These are phyloP conservation scores for Penicillium pancosmium DNA, from an alignment of 495 filamentous ascomycete species.

Conservation along the genomic window DNA sequence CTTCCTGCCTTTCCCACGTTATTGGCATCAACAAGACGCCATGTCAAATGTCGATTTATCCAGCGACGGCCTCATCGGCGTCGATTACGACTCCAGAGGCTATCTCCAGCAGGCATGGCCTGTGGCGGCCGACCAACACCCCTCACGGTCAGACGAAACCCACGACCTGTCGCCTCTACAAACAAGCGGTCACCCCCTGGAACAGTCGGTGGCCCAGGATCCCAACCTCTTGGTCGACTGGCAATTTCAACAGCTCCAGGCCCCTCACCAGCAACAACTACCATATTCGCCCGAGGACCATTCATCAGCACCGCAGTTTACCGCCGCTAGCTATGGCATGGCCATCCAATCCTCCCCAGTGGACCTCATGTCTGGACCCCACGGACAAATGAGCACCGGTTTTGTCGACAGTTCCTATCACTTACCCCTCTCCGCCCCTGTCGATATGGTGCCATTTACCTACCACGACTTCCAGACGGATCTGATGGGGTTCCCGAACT, in stretches of 20 bases:
- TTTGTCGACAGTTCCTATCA: conserved; percentile 66
- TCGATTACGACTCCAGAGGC: conserved; percentile 52
- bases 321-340: conserved; percentile 50
- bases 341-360: conserved; percentile 62
- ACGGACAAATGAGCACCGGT: conserved; percentile 63
- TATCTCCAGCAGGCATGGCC: conserved; percentile 52
- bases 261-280: conserved; percentile 44
- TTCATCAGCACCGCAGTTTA: conserved; percentile 55
- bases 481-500: conserved; percentile 56
- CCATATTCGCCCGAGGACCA: conserved; percentile 46
- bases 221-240: conserved; percentile 52
- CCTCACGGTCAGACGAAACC: conserved; percentile 37
- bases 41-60: conserved; percentile 52
- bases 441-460: conserved; percentile 68
- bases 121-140: conserved; percentile 43
- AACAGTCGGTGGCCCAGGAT: conserved; percentile 49
- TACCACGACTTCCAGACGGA: conserved; percentile 75
- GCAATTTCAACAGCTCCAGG: conserved; percentile 54
- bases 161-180: conserved; percentile 50
- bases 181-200: conserved; percentile 51
- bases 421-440: conserved; percentile 64
- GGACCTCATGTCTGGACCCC: conserved; percentile 70
- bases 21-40: conserved; percentile 24
- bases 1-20: conserved; percentile 13
- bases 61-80: conserved; percentile 48